These are phyloP conservation scores for Naganishia vishniacii DNA, from an alignment of 768 basidiomycete species.

Conservation along the genomic window DNA sequence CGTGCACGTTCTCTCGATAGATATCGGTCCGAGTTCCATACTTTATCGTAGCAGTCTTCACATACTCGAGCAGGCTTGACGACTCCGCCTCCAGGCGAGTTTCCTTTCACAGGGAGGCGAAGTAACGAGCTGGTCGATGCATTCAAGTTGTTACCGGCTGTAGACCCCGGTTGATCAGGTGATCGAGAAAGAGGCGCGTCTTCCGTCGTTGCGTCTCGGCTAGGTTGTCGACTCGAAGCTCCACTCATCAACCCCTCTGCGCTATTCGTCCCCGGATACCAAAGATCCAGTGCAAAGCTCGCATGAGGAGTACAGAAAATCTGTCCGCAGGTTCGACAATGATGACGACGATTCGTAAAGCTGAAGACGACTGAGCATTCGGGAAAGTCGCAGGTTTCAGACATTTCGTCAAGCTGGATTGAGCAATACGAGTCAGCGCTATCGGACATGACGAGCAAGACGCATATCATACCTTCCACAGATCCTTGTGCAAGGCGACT, in stretches of 20 bases:
- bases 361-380: conserved; percentile 18
- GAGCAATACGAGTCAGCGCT: neutral
- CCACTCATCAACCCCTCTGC: neutral
- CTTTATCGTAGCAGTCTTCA: conserved; percentile 17
- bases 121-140: neutral
- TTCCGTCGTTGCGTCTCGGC: neutral
- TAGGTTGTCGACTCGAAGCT: neutral
- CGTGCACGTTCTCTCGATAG: neutral
- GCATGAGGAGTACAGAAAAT: conserved; percentile 26
- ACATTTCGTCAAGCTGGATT: conserved; percentile 16
- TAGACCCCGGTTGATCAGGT: neutral
- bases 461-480: conserved; percentile 18
- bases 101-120: neutral
- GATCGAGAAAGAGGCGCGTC: neutral
- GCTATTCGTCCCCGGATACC: conserved; percentile 16
- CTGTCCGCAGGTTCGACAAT: conserved; percentile 28
- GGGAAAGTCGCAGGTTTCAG: conserved; percentile 21
- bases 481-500: conserved; percentile 21
- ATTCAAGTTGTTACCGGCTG: neutral
- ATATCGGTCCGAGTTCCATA: conserved; percentile 13
- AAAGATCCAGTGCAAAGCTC: conserved; percentile 12
- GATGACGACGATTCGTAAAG: conserved; percentile 25
- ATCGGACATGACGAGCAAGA: too few species aligned
- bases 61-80: conserved; percentile 21
- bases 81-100: neutral